Evolutionary conservation across 768 basidiomycete species (phyloP), one percentile per base, ranked within the genome.

Genomic region (Lactarius indigo): DNA sequence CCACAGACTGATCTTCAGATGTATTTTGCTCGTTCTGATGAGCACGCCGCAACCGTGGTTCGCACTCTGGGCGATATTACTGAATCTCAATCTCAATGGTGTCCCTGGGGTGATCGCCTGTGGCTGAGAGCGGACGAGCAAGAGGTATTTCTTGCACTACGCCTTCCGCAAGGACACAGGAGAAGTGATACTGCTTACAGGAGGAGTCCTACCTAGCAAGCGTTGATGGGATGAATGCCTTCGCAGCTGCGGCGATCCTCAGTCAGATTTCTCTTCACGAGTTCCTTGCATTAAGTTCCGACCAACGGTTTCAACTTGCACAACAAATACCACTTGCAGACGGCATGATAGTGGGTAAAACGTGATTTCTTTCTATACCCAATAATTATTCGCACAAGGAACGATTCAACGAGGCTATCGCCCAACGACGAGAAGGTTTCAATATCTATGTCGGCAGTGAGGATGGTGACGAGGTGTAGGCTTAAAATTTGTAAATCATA

Each of bases 161-260:
- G n/a, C 6, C 7, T 35, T 17, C 42, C 26, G 20, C 18, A 12
- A 26, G 23, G 31, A 26, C 28, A 4, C 37, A 35, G n/a, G 23
- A 47, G 54, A 64, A 15, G 57, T 67, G 44, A 33, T 65, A 57
- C 65, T 58, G 10, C 62, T 60, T 41, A 28, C 72, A 91, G 89
- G 85, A 86, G 41, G 90, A 92, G 68, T 77, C 78, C 31, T 81
- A 85, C 69, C 76, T 93, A 57, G 82, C 84, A 0, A 73, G 75
- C 1, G 78, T 85, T 10, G 76, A 79, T 6, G 87, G 88, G 18
- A 86, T 92, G 84, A 92, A 92, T 65, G 76, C 79, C 7, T 90
- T 91, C 72, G 85, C 86, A 1, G 86, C 91, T 7, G 81, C 83
- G n/a, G 75, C 87, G 4, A 81, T 92, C 64, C 76, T 91, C 2